A percentile compares a stretch with the other conserved stretches of the same genome.
phyloP scores from a whole-genome alignment of 2,329 filamentous ascomycete genomes.

The Ilyonectria robusta region DNA sequence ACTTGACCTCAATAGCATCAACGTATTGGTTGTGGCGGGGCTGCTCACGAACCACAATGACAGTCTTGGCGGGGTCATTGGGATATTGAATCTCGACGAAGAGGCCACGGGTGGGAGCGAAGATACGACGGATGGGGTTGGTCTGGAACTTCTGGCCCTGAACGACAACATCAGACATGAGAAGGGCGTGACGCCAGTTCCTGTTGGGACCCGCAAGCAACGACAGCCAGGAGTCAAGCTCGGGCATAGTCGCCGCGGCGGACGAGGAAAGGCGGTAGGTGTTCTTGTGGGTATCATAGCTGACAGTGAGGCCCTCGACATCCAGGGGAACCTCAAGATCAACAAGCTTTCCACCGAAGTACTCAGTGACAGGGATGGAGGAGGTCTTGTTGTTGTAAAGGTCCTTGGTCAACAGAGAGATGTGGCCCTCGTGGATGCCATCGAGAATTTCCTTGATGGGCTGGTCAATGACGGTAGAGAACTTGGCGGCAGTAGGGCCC shows the following conservation, averaged over 20 bases:
- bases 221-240: conserved; percentile 86
- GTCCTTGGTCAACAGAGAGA: conserved; percentile 83
- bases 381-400: conserved; percentile 82
- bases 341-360: conserved; percentile 91
- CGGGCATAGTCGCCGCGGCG: conserved; percentile 80
- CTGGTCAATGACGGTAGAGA: conserved; percentile 90
- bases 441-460: conserved; percentile 96
- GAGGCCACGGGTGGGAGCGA: conserved; percentile 87
- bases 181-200: conserved; percentile 95
- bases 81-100: conserved; percentile 90
- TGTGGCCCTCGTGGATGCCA: conserved; percentile 90
- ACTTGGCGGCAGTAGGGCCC: conserved; percentile 92
- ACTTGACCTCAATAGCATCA: conserved; percentile 88
- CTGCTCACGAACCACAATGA: conserved; percentile 90
- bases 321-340: conserved; percentile 81
- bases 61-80: conserved; percentile 85
- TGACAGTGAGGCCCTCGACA: conserved; percentile 87
- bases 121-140: conserved; percentile 93
- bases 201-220: conserved; percentile 88
- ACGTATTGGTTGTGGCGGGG: conserved; percentile 88
- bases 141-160: conserved; percentile 98
- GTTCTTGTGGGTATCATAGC: conserved; percentile 82
- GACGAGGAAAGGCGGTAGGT: conserved; percentile 87
- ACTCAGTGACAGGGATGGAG: conserved; percentile 88
- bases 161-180: conserved; percentile 92